Conservation (phyloP, 352 stramenopile species). For the Globisporangium splendens region DNA sequence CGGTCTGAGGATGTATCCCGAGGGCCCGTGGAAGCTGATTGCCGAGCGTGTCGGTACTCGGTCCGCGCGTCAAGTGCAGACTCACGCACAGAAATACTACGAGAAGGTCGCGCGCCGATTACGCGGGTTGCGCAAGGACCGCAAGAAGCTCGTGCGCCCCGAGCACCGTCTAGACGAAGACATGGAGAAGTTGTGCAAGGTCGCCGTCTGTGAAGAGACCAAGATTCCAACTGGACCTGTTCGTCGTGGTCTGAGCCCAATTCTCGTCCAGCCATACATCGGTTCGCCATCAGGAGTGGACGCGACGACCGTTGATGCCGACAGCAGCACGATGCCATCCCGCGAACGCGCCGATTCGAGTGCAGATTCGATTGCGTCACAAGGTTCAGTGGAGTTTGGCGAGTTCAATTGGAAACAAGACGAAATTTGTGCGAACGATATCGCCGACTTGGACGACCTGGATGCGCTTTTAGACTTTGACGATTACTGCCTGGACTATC, state of each 20-base stretch:
- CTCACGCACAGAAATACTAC: conserved; percentile 50
- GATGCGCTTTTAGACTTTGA: conserved; percentile 5
- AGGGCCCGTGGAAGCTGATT: conserved; percentile 29
- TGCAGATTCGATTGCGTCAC: too few species aligned
- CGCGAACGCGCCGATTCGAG: too few species aligned
- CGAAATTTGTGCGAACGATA: neutral
- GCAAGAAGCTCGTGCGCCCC: conserved; percentile 38
- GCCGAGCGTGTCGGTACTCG: conserved; percentile 24
- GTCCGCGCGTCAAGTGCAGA: conserved; percentile 60
- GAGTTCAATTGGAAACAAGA: neutral
- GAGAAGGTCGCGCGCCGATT: conserved; percentile 65
- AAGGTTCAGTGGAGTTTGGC: neutral
- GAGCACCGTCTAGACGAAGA: conserved; percentile 48
- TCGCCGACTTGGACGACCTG: neutral
- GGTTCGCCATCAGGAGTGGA: too few species aligned
- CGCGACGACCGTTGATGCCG: neutral
- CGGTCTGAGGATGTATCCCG: conserved; percentile 18
- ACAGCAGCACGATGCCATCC: too few species aligned
- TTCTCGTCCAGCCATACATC: too few species aligned
- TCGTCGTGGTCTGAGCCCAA: neutral
- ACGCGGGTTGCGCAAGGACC: conserved; percentile 56
- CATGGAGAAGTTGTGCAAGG: too few species aligned
- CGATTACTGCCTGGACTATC: conserved; percentile 9
- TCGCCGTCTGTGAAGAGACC: conserved; percentile 12
- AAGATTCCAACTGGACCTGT: too few species aligned